Percentiles rank a stretch among this genome's conserved stretches.
phyloP scores from a whole-genome alignment of 129 eudicot genomes.

The Solidago caesia region DNA sequence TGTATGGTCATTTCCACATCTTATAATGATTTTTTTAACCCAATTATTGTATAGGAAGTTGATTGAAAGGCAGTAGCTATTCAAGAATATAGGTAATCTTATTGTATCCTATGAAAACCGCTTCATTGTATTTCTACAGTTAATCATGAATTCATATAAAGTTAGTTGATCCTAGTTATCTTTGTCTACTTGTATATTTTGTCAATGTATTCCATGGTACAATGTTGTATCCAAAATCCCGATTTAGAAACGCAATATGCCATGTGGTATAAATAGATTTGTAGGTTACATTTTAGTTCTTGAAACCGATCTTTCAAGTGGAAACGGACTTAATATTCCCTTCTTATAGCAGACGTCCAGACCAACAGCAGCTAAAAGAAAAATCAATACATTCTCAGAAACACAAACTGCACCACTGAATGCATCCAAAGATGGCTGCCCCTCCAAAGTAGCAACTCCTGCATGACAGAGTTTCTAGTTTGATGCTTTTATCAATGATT shows the following conservation, averaged over 20 bases:
- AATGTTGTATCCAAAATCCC: conserved; percentile 10
- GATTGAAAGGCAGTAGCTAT: not conserved
- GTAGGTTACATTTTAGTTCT: conserved; percentile 31
- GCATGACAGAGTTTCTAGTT: conserved; percentile 16
- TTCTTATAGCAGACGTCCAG: conserved; percentile 73
- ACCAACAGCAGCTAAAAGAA: conserved; percentile 76
- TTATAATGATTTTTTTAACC: conserved; percentile 22
- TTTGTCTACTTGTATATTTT: not conserved
- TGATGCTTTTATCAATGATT: not conserved
- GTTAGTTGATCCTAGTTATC: conserved; percentile 10
- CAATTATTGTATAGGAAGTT: not conserved
- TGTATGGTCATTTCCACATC: conserved; percentile 5
- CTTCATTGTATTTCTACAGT: conserved; percentile 6
- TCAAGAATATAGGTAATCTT: conserved; percentile 1
- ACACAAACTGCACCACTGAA: conserved; percentile 57
- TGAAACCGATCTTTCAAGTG: conserved; percentile 47
- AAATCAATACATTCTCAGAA: conserved; percentile 65
- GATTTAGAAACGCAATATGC: conserved; percentile 2
- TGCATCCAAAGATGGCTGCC: conserved; percentile 60
- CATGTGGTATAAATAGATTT: conserved; percentile 13
- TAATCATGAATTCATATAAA: not conserved
- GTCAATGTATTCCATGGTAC: not conserved
- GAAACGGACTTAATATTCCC: conserved; percentile 74
- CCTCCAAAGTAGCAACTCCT: conserved; percentile 84
- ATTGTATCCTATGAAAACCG: not conserved